Base-by-base conservation (phyloP, 495 filamentous ascomycete genomes). In the Astrothelium subdiscretum region DNA sequence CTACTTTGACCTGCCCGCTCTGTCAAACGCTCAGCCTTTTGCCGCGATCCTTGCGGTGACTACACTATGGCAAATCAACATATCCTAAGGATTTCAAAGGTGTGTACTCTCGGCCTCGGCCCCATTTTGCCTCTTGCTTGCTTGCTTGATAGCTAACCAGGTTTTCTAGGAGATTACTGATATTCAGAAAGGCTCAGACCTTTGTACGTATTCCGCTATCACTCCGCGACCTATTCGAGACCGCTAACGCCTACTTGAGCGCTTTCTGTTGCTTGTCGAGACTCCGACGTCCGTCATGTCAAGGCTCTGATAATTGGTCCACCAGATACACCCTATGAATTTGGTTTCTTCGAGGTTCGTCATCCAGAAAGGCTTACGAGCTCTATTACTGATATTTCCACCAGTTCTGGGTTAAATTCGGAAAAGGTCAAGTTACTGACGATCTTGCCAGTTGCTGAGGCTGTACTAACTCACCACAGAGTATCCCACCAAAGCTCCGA, bases 321-420 rank as follows among this genome's bases (percentile, higher is more conserved):
- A 8, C 91, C 94, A 57, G 92, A 92, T 60, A 95, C 94, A 0
- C 92, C 94, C 0, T 98, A 98, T 72, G 91, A 97, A 68, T 95
- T 95, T 69, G 94, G 92, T 3, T 97, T 96, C 79, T 98, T 96
- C 69, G 89, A 96, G 83, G 90, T 92, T 3, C n/a, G 48, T 54
- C 15, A 29, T 8, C 22, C 57, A 48, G 79, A 73, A 44, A 20
- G 26, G n/a, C 35, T 13, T 32, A 15, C 26, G 18, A 12, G 12
- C 1, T 57, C 58, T 26, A 15, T 27, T 61, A 43, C 59, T 68
- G 58, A 68, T 61, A 38, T 42, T 22, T 15, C 12, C 59, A 32
- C 18, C 63, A 88, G 85, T 89, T 89, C 67, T 66, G 76, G 0
- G 78, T 88, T 60, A 86, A 85, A 65, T 87, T 89, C 69, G 77